Conservation (phyloP, 495 filamentous ascomycete species). For the Margaritispora aquatica region DNA sequence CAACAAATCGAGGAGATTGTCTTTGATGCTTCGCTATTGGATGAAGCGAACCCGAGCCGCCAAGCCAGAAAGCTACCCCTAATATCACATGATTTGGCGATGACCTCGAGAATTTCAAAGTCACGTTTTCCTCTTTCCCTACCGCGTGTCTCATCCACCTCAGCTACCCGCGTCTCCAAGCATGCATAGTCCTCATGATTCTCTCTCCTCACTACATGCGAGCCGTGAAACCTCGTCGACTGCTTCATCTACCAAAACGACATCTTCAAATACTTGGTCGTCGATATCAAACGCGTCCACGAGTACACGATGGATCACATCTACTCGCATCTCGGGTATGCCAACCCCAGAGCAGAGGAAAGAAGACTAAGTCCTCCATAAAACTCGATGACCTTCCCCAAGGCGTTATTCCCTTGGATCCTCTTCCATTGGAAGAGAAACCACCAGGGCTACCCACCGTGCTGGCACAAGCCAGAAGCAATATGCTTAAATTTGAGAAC, state of each 20-base stretch:
- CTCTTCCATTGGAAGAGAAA: constrained; percentile 13
- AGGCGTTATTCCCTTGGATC: constrained; percentile 16
- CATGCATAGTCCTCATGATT: neutral
- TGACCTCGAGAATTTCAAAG: neutral
- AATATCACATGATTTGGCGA: neutral
- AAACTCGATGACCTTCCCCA: constrained; percentile 21
- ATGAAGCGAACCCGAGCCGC: neutral
- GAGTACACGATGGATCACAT: neutral
- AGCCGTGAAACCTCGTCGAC: neutral
- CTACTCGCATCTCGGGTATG: neutral
- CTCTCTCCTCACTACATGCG: neutral
- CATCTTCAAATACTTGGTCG: neutral
- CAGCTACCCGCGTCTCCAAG: neutral
- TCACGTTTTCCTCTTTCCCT: neutral
- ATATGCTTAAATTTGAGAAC: constrained; percentile 84
- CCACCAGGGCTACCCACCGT: constrained; percentile 72
- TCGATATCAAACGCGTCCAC: neutral
- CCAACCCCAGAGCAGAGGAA: constrained; percentile 16
- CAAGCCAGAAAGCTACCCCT: neutral
- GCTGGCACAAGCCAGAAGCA: constrained; percentile 79
- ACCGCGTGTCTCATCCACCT: neutral
- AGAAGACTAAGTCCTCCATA: constrained; percentile 25
- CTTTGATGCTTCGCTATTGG: neutral
- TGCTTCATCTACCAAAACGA: neutral
- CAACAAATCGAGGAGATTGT: neutral